Base-by-base conservation (phyloP, 1,284 basidiomycete species). In the Cerrena zonata region DNA sequence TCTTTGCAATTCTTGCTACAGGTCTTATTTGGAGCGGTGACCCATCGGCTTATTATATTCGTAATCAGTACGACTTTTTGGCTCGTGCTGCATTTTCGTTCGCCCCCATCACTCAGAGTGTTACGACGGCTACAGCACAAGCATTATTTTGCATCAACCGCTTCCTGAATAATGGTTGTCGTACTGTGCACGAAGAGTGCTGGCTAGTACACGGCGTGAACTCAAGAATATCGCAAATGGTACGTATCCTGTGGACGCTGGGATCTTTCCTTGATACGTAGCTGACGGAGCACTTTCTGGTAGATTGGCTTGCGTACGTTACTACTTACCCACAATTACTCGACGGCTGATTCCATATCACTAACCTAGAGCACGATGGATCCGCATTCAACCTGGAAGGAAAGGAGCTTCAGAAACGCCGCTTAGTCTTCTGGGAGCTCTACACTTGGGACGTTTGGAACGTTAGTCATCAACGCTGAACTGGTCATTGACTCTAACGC, bases 341-440 rank as follows among this genome's bases (percentile, higher is more conserved):
- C 41, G 19, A 5, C 24, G 19, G 22, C 23, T 3, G 19, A 42
- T 23, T 7, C 21, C 5, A 7, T 22, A 18, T 39, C 21, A 2
- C 45, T 41, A 13, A 47, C 22, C 37, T 53, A 80, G 79, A 80
- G 61, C 73, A 78, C 19, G 80, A 82, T 58, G 73, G 73, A 53
- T 69, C 73, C 4, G 65, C 67, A 10, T 80, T 76, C 77, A 73
- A 73, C 47, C 65, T 78, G 40, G 66, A 65, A n/a, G 56, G 64
- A 7, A 70, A 74, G 37, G 79, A 82, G 56, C 62, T 74, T 1
- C 75, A 80, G 53, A 65, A 69, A 5, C 62, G 79, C 18, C 68
- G 80, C 45, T 64, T 68, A 37, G 60, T 80, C 37, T 81, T 79
- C 60, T 82, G 79, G 79, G 79, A 81, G 55, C 61, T 80, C 3